phyloP scores from a whole-genome alignment of 2,329 filamentous ascomycete species.

The Fusarium guadeloupense region DNA sequence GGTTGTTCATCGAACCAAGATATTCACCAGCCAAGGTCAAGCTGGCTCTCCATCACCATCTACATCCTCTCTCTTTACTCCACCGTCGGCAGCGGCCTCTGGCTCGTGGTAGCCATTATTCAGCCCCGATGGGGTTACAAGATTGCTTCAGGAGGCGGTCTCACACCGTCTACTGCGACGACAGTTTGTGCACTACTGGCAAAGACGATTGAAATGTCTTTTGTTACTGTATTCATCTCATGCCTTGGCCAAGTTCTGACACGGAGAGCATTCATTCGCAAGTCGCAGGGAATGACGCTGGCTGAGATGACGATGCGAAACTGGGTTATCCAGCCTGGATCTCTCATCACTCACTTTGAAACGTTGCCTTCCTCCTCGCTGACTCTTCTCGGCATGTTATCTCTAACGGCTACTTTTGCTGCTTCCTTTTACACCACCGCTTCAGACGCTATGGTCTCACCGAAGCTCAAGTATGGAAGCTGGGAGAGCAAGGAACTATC shows the following conservation, averaged over 20 bases:
- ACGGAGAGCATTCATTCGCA: constrained; percentile 70
- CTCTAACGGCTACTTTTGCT: constrained; percentile 70
- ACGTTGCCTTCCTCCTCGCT: constrained; percentile 70
- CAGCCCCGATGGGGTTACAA: constrained; percentile 69
- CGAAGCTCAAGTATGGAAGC: constrained; percentile 70
- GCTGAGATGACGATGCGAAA: constrained; percentile 79
- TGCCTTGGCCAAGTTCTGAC: constrained; percentile 79
- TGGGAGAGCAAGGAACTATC: constrained; percentile 60
- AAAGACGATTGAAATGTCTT: constrained; percentile 80
- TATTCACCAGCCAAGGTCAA: constrained; percentile 45
- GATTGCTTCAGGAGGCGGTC: constrained; percentile 62
- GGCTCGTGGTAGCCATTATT: constrained; percentile 68
- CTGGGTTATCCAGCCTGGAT: constrained; percentile 79
- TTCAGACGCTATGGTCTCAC: constrained; percentile 77
- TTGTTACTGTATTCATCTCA: constrained; percentile 79
- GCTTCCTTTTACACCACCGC: constrained; percentile 81
- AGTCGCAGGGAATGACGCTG: constrained; percentile 72
- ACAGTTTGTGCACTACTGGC: constrained; percentile 74
- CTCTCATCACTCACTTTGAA: constrained; percentile 74
- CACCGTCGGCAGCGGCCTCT: constrained; percentile 71
- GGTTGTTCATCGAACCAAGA: constrained; percentile 48
- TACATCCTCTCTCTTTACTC: constrained; percentile 67
- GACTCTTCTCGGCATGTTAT: constrained; percentile 71
- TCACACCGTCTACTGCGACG: constrained; percentile 72
- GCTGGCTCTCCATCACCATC: constrained; percentile 62